A percentile compares a stretch with the other conserved stretches of the same genome.
Conservation (phyloP, 176 grass and related monocot species). For the Ampelocalamus luodianensis region DNA sequence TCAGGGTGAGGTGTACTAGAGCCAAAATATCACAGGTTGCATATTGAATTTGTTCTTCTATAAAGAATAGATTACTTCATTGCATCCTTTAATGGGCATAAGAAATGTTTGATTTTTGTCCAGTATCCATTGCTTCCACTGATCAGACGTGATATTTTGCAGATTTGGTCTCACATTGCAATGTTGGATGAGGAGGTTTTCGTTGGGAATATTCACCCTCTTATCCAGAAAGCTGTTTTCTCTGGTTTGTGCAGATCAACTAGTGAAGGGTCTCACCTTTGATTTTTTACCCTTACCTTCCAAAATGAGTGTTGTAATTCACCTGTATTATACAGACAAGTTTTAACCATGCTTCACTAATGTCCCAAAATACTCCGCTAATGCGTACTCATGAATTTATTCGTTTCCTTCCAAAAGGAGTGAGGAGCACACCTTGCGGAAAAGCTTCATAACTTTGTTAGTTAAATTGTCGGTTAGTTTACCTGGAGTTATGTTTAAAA, state of each 20-base stretch:
- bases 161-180: constrained; percentile 92
- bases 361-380: not conserved
- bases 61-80: not conserved
- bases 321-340: constrained; percentile 27
- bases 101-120: not conserved
- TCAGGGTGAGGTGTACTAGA: not conserved
- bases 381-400: not conserved
- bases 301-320: not conserved
- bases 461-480: not conserved
- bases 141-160: constrained; percentile 22
- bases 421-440: not conserved
- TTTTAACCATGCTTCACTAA: constrained; percentile 31
- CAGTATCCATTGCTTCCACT: constrained; percentile 16
- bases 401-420: not conserved
- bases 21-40: not conserved
- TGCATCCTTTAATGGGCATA: not conserved
- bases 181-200: constrained; percentile 78
- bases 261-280: constrained; percentile 54
- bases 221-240: constrained; percentile 75
- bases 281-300: not conserved
- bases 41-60: constrained; percentile 6
- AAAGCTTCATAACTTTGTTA: not conserved
- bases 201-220: constrained; percentile 59
- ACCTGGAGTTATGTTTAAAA: not conserved
- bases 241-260: constrained; percentile 74